Base-by-base conservation (phyloP, 495 filamentous ascomycete genomes). In the Copromyces sp. region DNA sequence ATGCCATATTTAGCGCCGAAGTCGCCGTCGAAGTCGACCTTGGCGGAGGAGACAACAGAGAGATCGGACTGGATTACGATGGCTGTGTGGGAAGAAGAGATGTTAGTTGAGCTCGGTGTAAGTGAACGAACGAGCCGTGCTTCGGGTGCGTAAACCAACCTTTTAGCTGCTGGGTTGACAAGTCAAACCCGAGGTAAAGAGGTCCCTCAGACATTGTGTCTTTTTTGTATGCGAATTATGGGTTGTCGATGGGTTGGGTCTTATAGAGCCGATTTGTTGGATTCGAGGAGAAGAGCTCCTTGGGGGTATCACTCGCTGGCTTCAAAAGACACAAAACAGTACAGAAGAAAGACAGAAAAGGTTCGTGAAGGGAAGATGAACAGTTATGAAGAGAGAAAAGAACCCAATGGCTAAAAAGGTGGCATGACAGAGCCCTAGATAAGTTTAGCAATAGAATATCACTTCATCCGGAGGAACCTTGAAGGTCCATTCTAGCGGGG, bases 81-180 rank as follows among this genome's bases (percentile, higher is more conserved):
- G 61, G 87, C 91, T 92, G 73, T 69, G 53, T 17, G 39, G 8
- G 35, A 69, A 59, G 20, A 70, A 32, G 16, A 16, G 38, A 29
- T 35, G 29, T 61, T 59, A 68, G 37, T 39, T 37, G 24, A 12
- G 12, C 14, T 39, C 35, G 4, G 39, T 72, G 32, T 47, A 68
- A 42, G 70, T 72, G 70, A 40, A 65, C 12, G 14, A 32, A 35
- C 3, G 29, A 65, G 17, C 29, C 11, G 0, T 29, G 47, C 20
- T 3, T 53, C 5, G 20, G 70, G 65, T 39, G 74, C 39, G 20
- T 17, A 32, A 70, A 80, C 82, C 72, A 74, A 87, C 92, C 93
- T 86, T 99, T 99, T 38, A 98, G 85, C 79, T 97, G 94, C 82
- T 98, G 95, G 72, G 95, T 98, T 37, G 94, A 97, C 68, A 99